Percentiles rank a stretch among this genome's conserved stretches.
Evolutionary conservation across 2,329 filamentous ascomycete genomes (phyloP).

Genomic region (Ceratocystis papillata): DNA sequence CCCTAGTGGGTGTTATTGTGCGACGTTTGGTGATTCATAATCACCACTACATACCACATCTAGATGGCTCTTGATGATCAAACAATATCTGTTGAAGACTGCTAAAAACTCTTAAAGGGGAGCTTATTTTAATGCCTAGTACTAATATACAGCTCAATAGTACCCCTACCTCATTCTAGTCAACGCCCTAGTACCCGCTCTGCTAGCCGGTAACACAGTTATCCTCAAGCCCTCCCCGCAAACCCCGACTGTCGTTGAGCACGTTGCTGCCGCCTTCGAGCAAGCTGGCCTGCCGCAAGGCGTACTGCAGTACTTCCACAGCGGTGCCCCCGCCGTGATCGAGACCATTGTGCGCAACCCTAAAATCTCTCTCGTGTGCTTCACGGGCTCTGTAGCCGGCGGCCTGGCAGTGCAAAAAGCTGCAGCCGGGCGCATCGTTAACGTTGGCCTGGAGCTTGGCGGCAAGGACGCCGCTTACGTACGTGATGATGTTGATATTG

Average conservation of each 20-base stretch:
- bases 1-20: not conserved
- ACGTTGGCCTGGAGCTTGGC: conserved; percentile 81
- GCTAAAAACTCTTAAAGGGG: too few relatives aligned
- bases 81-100: too few relatives aligned
- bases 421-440: conserved; percentile 71
- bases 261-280: conserved; percentile 62
- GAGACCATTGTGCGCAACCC: conserved; percentile 69
- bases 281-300: conserved; percentile 72
- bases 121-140: conserved; percentile 23
- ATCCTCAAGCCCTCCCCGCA: conserved; percentile 93
- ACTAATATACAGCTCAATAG: conserved; percentile 36
- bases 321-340: conserved; percentile 64
- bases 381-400: conserved; percentile 84
- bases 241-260: conserved; percentile 84
- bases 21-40: not conserved
- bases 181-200: conserved; percentile 85
- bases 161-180: conserved; percentile 91
- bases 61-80: too few relatives aligned
- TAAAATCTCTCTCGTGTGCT: conserved; percentile 71
- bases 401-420: conserved; percentile 78
- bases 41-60: not conserved
- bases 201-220: conserved; percentile 80
- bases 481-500: conserved; percentile 70
- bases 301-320: conserved; percentile 88
- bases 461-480: conserved; percentile 94